Evolutionary conservation across 1,139 yeast species (phyloP).

Genomic region (Yueomyces sp.): DNA sequence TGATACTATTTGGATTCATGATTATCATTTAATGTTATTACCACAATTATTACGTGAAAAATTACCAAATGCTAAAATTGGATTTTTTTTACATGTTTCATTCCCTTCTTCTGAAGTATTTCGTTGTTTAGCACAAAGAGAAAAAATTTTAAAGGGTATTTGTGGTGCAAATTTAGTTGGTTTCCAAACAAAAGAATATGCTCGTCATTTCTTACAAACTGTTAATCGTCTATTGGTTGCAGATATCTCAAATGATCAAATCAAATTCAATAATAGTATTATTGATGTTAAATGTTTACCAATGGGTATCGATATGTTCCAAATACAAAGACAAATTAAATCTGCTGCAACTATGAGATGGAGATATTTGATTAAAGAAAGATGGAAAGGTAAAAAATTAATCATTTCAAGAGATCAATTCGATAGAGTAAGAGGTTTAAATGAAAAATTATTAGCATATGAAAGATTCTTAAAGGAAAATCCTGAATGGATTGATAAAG

Average conservation of each 20-base stretch:
- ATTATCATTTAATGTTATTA: conserved; percentile 78
- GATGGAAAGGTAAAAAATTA: conserved; percentile 58
- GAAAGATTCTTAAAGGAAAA: conserved; percentile 60
- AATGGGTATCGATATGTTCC: conserved; percentile 74
- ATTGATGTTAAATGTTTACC: conserved; percentile 61
- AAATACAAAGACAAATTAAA: conserved; percentile 35
- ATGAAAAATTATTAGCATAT: conserved; percentile 78
- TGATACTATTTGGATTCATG: conserved; percentile 83
- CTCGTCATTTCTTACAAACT: conserved; percentile 86
- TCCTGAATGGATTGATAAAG: conserved; percentile 57
- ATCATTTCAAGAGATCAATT: conserved; percentile 83
- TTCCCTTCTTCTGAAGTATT: conserved; percentile 95
- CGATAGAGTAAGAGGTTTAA: conserved; percentile 78
- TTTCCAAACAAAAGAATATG: conserved; percentile 87
- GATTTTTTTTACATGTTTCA: conserved; percentile 84
- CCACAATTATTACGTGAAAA: conserved; percentile 72
- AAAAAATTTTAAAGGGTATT: conserved; percentile 64
- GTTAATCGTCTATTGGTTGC: conserved; percentile 74
- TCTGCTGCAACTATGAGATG: conserved; percentile 50
- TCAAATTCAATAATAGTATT: conserved; percentile 54
- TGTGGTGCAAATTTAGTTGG: conserved; percentile 81
- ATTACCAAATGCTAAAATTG: conserved; percentile 77
- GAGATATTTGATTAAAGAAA: conserved; percentile 58
- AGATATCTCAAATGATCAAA: conserved; percentile 67
- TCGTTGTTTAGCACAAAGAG: conserved; percentile 84